Percentiles rank a stretch among this genome's conserved stretches.
These are phyloP conservation scores for Xeromyces bisporus DNA, from an alignment of 495 filamentous ascomycete genomes.

Conservation along the genomic window DNA sequence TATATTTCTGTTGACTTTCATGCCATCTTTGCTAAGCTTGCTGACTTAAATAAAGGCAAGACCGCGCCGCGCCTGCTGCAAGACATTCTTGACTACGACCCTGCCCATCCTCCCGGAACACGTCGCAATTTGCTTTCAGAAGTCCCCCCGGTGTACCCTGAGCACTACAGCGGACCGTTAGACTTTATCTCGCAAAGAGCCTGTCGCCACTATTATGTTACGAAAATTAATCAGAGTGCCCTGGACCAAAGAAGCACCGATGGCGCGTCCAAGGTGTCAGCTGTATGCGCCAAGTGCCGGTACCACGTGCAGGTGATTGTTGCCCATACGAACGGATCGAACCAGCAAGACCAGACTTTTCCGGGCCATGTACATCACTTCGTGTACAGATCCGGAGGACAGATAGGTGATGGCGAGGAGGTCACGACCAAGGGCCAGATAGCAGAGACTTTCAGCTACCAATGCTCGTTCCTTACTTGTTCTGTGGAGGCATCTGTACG, in stretches of 20 bases:
- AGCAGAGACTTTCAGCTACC: slow-evolving; percentile 31
- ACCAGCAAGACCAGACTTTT: slow-evolving; percentile 4
- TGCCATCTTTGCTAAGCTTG: no score
- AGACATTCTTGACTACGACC: slow-evolving; percentile 41
- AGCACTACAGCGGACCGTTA: slow-evolving; percentile 11
- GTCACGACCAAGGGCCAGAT: slow-evolving; percentile 18
- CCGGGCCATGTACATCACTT: slow-evolving; percentile 31
- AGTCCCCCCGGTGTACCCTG: slow-evolving; percentile 27
- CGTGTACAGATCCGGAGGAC: slow-evolving; percentile 21
- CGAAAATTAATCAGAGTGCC: slow-evolving; percentile 35
- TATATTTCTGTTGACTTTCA: background rate
- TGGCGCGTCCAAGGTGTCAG: slow-evolving; percentile 32
- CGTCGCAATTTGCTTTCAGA: slow-evolving; percentile 38
- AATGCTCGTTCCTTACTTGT: slow-evolving; percentile 43
- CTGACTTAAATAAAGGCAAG: no score
- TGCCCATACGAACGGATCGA: slow-evolving; percentile 17
- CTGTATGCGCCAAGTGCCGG: slow-evolving; percentile 39
- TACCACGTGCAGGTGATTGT: slow-evolving; percentile 36
- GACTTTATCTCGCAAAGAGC: slow-evolving; percentile 22
- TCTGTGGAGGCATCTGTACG: slow-evolving; percentile 36
- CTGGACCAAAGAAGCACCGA: slow-evolving; percentile 20
- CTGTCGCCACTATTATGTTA: slow-evolving; percentile 40
- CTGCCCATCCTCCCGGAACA: slow-evolving; percentile 25
- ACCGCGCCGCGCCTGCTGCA: slow-evolving; percentile 42
- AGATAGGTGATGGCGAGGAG: slow-evolving; percentile 13